Conservation (phyloP, 768 basidiomycete species). For the Rhodotorula sphaerocarpa region DNA sequence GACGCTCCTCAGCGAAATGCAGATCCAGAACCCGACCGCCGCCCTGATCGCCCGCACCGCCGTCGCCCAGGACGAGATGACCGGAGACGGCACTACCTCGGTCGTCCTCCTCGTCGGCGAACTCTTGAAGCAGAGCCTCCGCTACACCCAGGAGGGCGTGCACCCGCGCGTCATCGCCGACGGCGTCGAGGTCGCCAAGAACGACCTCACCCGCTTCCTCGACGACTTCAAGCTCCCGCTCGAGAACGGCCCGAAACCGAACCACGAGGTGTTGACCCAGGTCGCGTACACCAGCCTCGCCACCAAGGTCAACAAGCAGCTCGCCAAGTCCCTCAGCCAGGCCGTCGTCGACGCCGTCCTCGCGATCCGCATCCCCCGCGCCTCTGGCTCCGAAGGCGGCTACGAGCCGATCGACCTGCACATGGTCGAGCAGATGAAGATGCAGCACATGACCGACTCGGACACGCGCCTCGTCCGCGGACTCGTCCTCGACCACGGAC, state of each 20-base stretch:
- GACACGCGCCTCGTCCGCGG: slow-evolving; percentile 94
- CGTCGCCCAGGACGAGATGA: slow-evolving; percentile 97
- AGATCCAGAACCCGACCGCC: slow-evolving; percentile 93
- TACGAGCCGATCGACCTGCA: slow-evolving; percentile 91
- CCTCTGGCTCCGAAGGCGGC: slow-evolving; percentile 40
- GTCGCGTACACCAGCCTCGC: slow-evolving; percentile 92
- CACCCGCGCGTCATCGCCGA: slow-evolving; percentile 92
- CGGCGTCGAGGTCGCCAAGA: slow-evolving; percentile 95
- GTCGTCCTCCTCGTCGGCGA: slow-evolving; percentile 81
- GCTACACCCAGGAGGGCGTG: slow-evolving; percentile 94
- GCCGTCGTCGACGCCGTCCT: slow-evolving; percentile 93
- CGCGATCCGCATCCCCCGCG: slow-evolving; percentile 59
- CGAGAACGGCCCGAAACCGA: slow-evolving; percentile 51
- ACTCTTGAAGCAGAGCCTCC: slow-evolving; percentile 91
- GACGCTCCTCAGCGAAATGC: slow-evolving; percentile 97
- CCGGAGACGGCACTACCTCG: slow-evolving; percentile 96
- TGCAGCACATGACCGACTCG: slow-evolving; percentile 96
- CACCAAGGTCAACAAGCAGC: slow-evolving; percentile 72
- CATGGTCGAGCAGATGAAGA: slow-evolving; percentile 99
- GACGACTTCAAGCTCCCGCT: slow-evolving; percentile 74
- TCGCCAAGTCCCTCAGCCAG: slow-evolving; percentile 80
- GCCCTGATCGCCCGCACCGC: slow-evolving; percentile 98
- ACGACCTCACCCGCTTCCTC: slow-evolving; percentile 64
- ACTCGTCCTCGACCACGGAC: slow-evolving; percentile 89
- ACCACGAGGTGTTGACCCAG: slow-evolving; percentile 82